Percentiles rank a stretch among this genome's conserved stretches.
phyloP scores from a whole-genome alignment of 148 eudicot species.

The Gaultheria prostrata region DNA sequence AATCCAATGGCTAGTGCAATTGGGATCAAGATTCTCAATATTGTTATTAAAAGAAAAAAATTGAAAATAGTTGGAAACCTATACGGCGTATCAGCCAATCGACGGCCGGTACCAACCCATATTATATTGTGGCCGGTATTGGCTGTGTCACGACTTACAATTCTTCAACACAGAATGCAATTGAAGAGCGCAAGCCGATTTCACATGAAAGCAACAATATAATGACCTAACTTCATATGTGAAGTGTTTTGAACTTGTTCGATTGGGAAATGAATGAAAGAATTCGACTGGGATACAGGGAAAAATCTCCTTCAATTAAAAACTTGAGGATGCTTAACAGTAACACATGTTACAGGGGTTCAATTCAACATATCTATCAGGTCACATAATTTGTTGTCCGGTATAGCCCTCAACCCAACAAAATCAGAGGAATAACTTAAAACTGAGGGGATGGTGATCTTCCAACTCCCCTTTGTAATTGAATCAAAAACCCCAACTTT shows the following conservation, averaged over 20 bases:
- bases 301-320: conserved; percentile 31
- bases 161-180: background rate
- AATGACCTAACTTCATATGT: background rate
- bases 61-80: no score
- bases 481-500: conserved; percentile 18
- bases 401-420: conserved; percentile 20
- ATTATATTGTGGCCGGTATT: no score
- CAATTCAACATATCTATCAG: no score
- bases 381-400: no score
- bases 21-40: no score
- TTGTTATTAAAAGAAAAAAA: no score
- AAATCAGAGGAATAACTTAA: conserved; percentile 29
- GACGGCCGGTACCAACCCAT: no score
- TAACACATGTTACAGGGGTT: conserved; percentile 37
- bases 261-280: background rate
- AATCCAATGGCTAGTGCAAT: no score
- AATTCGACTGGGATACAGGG: conserved; percentile 14
- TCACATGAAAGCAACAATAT: background rate
- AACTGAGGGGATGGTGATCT: conserved; percentile 47
- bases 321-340: conserved; percentile 36
- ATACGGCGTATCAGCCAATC: no score
- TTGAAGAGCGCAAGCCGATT: background rate
- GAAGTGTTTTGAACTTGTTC: background rate
- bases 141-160: no score
- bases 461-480: conserved; percentile 54